Evolutionary conservation across 1,284 basidiomycete species (phyloP).

Genomic region (Porphyrellus sp.): DNA sequence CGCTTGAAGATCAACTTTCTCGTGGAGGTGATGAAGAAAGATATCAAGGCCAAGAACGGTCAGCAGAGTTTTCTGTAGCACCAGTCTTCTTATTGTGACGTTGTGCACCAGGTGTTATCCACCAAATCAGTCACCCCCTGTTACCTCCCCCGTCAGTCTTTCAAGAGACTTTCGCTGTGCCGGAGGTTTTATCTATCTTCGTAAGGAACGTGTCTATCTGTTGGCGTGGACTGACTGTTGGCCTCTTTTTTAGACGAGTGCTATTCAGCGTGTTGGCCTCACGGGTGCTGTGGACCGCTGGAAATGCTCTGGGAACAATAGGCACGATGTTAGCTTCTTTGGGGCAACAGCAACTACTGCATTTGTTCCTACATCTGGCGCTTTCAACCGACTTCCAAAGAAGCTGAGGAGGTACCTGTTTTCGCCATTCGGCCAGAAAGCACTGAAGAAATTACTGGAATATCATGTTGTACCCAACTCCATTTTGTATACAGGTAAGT

Average conservation of each 20-base stretch:
- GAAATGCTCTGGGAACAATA: slow-evolving; percentile 39
- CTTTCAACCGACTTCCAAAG: slow-evolving; percentile 57
- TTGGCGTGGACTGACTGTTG: neutral
- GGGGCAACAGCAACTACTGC: slow-evolving; percentile 57
- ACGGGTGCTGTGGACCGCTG: slow-evolving; percentile 47
- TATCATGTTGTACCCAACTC: slow-evolving; percentile 64
- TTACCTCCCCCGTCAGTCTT: slow-evolving; percentile 62
- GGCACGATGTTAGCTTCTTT: slow-evolving; percentile 37
- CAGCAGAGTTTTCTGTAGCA: slow-evolving; percentile 5
- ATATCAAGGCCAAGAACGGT: slow-evolving; percentile 60
- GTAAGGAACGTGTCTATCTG: slow-evolving; percentile 33
- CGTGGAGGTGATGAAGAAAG: slow-evolving; percentile 46
- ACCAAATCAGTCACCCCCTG: slow-evolving; percentile 59
- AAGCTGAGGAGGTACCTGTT: slow-evolving; percentile 63
- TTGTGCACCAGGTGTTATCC: slow-evolving; percentile 46
- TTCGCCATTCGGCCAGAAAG: slow-evolving; percentile 59
- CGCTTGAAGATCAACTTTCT: slow-evolving; percentile 53
- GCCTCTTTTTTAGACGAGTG: slow-evolving; percentile 50
- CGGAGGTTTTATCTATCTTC: slow-evolving; percentile 53
- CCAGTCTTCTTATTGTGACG: neutral
- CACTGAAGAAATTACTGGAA: slow-evolving; percentile 59
- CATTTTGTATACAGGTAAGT: slow-evolving; percentile 53
- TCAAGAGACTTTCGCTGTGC: slow-evolving; percentile 54
- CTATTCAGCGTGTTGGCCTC: slow-evolving; percentile 54
- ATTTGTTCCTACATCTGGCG: slow-evolving; percentile 65